phyloP scores from a whole-genome alignment of 495 filamentous ascomycete species.

The Penicillium flavigenum region DNA sequence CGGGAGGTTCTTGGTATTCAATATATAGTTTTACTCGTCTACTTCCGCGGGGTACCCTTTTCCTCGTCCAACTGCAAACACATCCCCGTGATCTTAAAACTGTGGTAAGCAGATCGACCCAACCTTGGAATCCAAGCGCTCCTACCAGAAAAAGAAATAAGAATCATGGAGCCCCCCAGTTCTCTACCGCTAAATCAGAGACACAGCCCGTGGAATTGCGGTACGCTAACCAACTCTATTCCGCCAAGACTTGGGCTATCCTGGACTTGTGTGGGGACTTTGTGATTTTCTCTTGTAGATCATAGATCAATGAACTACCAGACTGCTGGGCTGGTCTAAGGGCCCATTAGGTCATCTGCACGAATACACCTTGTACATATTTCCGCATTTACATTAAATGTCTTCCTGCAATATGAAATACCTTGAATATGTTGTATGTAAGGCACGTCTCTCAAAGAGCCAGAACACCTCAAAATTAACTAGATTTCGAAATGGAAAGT shows the following conservation, averaged over 20 bases:
- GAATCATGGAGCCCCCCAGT: conserved; percentile 13
- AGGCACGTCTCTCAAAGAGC: too few relatives aligned
- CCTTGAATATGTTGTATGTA: too few relatives aligned
- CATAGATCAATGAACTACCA: conserved; percentile 6
- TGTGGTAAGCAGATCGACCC: too few relatives aligned
- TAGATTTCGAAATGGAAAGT: too few relatives aligned
- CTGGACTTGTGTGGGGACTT: conserved; percentile 19
- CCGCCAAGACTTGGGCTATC: conserved; percentile 21
- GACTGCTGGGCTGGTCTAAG: neutral
- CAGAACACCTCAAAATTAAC: too few relatives aligned
- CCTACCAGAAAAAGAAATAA: neutral
- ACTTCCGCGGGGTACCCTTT: neutral
- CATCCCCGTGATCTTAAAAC: too few relatives aligned
- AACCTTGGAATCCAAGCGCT: too few relatives aligned
- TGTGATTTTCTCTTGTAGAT: conserved; percentile 4
- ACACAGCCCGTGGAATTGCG: conserved; percentile 23
- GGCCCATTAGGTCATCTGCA: too few relatives aligned
- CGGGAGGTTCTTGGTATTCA: neutral
- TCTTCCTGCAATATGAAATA: too few relatives aligned
- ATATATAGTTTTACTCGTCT: neutral
- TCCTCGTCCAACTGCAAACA: neutral
- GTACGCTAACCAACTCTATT: conserved; percentile 25
- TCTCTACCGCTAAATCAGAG: conserved; percentile 15
- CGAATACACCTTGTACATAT: too few relatives aligned
- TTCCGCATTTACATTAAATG: too few relatives aligned